Conservation (phyloP, 202 grass and related monocot species). For the Zizania palustris region DNA sequence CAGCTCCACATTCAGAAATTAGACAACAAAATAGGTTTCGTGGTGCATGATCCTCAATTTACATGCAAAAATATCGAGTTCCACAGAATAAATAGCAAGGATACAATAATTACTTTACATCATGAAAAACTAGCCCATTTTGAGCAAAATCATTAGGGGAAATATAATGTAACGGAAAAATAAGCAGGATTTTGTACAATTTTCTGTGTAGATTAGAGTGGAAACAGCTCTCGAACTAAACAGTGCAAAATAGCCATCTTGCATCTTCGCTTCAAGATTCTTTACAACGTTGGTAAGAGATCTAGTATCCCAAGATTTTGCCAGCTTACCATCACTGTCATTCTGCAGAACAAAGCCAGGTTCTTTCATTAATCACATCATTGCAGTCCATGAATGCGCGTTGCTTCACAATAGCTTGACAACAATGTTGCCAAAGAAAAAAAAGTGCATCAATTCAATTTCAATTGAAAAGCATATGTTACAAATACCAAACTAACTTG, state of each 20-base stretch:
- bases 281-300: constrained; percentile 71
- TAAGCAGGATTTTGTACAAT: constrained; percentile 12
- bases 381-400: neutral
- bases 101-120: constrained; percentile 18
- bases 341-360: constrained; percentile 40
- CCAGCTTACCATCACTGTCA: constrained; percentile 52
- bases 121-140: neutral
- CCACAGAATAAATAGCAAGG: neutral
- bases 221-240: constrained; percentile 29
- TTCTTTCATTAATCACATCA: constrained; percentile 24
- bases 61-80: neutral
- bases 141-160: neutral
- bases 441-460: neutral
- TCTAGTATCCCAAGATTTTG: constrained; percentile 54
- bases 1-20: neutral
- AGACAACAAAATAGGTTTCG: neutral
- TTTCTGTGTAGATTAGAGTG: constrained; percentile 5
- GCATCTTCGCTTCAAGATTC: constrained; percentile 61
- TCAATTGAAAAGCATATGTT: neutral
- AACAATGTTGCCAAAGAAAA: neutral
- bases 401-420: neutral
- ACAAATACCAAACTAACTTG: neutral
- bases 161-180: neutral
- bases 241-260: neutral
- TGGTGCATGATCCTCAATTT: neutral